Base-by-base conservation (phyloP, 768 basidiomycete genomes). In the Hypholoma fasciculare region DNA sequence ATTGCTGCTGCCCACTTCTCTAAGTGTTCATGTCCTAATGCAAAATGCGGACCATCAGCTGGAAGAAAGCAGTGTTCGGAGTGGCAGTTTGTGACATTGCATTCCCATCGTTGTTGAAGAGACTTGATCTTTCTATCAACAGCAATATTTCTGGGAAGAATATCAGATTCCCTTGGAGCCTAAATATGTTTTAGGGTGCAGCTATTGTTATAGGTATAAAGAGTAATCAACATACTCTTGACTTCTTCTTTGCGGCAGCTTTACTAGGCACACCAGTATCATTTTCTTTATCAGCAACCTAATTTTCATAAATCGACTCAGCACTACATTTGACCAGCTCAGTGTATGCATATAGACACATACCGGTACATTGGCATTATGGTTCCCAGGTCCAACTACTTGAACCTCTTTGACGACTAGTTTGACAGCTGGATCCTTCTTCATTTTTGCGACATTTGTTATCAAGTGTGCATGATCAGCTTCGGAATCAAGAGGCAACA, bases 1-100 rank as follows among this genome's bases (percentile, higher is more conserved):
- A 63, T 63, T 0, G 61, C 64, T 1, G 62, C 52, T 0, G 52
- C 61, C 67, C 64, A 69, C 16, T 58, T 61, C 9, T 64, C 52
- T 7, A 65, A 17, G 4, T 61, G 61, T 4, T 58, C 58, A 20
- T 65, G 60, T 3, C 58, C 61, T 5, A 67, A 30, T 0, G 57
- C 52, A 16, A 62, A 57, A 49, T 67, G 66, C 1, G 57, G 39
- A 0, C 57, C 51, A 0, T 54, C 57, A 1, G 48, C 47, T 16
- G 47, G 39, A 1, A 65, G 5, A 26, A 59, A 67, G n/a, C 65
- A 67, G 23, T 63, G 52, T 4, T 42, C 58, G 16, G 56, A 57
- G 0, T 51, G 42, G 30, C 67, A 69, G 7, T 37, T 52, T 0
- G 58, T 27, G 1, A 51, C 46, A 3, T 52, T 58, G 19, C 67